phyloP scores from a whole-genome alignment of 768 basidiomycete species.

The Lyophyllum atratum region DNA sequence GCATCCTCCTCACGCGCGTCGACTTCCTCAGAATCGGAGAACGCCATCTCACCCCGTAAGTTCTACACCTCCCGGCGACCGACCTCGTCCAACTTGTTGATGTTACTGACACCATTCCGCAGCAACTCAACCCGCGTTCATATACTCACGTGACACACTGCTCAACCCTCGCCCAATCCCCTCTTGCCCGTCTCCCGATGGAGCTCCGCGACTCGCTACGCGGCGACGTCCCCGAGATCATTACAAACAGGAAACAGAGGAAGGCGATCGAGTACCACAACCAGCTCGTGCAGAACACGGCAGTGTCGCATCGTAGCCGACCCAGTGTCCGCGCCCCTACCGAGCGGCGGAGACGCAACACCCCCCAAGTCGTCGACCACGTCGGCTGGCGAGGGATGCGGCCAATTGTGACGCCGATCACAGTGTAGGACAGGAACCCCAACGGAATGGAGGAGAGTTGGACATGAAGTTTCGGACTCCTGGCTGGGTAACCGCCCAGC shows the following conservation, averaged over 20 bases:
- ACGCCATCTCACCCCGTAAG: constrained; percentile 17
- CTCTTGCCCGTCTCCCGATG: constrained; percentile 24
- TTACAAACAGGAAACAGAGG: constrained; percentile 29
- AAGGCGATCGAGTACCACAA: constrained; percentile 29
- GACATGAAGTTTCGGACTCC: background rate
- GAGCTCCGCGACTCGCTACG: constrained; percentile 26
- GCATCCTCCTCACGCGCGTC: constrained; percentile 14
- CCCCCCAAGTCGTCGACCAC: background rate
- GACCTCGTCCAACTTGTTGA: background rate
- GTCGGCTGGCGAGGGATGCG: background rate
- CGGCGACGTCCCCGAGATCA: constrained; percentile 23
- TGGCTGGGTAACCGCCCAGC: background rate
- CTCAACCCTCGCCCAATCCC: constrained; percentile 29
- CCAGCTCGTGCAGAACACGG: constrained; percentile 3
- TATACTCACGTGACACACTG: constrained; percentile 26
- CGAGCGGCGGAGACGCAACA: background rate
- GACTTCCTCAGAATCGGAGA: constrained; percentile 19
- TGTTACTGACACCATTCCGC: background rate
- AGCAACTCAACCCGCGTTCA: constrained; percentile 16
- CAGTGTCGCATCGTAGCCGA: background rate
- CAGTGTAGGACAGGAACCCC: background rate
- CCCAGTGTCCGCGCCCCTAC: background rate
- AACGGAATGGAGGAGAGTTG: background rate
- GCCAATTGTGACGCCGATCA: background rate
- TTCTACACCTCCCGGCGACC: background rate